Conservation (phyloP, 176 grass and related monocot species). For the Rhynchospora pubera region DNA sequence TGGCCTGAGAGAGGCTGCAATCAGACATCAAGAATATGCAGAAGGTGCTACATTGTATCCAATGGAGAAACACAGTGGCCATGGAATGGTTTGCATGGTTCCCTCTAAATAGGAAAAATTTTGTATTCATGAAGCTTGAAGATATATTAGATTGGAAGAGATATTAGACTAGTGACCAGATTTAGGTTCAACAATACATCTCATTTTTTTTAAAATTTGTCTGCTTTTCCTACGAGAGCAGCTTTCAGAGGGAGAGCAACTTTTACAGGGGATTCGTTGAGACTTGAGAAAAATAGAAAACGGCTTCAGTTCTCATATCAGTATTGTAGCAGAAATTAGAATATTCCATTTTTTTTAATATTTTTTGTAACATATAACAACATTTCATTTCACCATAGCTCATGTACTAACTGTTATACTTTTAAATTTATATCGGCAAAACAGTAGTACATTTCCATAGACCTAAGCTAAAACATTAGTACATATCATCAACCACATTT, state of each 20-base stretch:
- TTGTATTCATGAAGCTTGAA: not conserved
- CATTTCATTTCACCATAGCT: not conserved
- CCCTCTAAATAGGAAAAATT: slow-evolving; percentile 8
- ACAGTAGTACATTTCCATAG: no score
- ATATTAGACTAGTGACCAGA: not conserved
- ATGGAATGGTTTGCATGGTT: slow-evolving; percentile 66
- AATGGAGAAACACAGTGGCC: slow-evolving; percentile 39
- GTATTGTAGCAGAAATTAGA: not conserved
- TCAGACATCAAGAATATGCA: slow-evolving; percentile 47
- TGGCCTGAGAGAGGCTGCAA: slow-evolving; percentile 49
- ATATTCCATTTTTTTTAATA: not conserved
- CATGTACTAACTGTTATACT: no score
- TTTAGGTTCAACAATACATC: not conserved
- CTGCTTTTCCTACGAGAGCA: not conserved
- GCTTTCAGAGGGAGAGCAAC: not conserved
- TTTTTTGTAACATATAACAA: not conserved
- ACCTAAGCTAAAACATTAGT: no score
- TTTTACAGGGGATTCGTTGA: not conserved
- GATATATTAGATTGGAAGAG: not conserved
- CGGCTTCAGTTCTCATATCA: not conserved
- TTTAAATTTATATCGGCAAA: no score
- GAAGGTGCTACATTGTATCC: slow-evolving; percentile 66
- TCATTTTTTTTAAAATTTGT: not conserved
- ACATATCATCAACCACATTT: no score
- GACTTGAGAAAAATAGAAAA: not conserved